Conservation (phyloP, 1,284 basidiomycete species). For the Cryptococcus maquisensis region DNA sequence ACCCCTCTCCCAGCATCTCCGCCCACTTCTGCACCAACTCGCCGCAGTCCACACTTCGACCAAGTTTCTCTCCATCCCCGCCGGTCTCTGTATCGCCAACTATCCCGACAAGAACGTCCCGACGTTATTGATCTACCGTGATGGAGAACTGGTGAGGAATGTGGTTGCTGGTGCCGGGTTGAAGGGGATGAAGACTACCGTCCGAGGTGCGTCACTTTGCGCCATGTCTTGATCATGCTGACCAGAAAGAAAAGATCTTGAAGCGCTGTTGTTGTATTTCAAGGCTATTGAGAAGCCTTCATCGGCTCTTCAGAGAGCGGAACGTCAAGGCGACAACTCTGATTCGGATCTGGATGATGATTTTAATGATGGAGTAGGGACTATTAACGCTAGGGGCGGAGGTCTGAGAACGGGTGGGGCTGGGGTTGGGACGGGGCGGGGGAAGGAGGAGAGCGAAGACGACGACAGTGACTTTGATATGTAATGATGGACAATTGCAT, state of each 20-base stretch:
- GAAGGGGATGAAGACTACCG: constrained; percentile 69
- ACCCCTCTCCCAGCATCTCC: constrained; percentile 70
- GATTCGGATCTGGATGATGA: constrained; percentile 28
- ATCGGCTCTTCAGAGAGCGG: constrained; percentile 16
- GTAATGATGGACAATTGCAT: too few relatives aligned
- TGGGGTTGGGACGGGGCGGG: constrained; percentile 18
- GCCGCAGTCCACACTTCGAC: constrained; percentile 80
- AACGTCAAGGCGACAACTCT: constrained; percentile 5
- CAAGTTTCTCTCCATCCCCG: constrained; percentile 94
- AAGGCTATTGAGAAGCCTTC: constrained; percentile 41
- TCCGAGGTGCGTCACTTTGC: constrained; percentile 62
- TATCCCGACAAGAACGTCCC: constrained; percentile 88
- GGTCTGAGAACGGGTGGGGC: constrained; percentile 32
- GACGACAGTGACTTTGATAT: constrained; percentile 47
- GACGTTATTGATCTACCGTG: constrained; percentile 87
- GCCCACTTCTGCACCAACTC: constrained; percentile 65
- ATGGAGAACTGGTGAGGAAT: constrained; percentile 83
- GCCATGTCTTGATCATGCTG: neutral
- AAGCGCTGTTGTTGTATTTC: constrained; percentile 39
- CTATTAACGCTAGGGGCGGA: constrained; percentile 31
- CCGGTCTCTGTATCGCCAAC: constrained; percentile 92
- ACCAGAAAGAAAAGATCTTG: constrained; percentile 34
- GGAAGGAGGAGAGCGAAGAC: constrained; percentile 30
- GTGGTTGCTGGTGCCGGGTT: constrained; percentile 60
- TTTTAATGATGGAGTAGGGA: constrained; percentile 28